These are phyloP conservation scores for Hippophae tibetana DNA, from an alignment of 306 rosid genomes.

Conservation along the genomic window DNA sequence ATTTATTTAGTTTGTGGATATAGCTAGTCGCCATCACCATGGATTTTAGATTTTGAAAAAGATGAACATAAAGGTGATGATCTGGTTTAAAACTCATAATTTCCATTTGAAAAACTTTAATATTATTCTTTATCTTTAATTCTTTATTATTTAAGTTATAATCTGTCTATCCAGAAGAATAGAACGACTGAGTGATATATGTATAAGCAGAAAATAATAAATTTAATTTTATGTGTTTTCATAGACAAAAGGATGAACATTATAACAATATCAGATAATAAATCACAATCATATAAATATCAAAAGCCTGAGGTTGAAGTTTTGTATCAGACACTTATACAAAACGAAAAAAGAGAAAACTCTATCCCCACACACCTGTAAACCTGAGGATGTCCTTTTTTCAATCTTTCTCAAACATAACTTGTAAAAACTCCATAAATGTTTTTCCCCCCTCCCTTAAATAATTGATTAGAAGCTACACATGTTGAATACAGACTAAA, in stretches of 20 bases:
- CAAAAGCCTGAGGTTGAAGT: background rate
- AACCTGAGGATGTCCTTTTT: conserved; percentile 30
- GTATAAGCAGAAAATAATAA: too few relatives aligned
- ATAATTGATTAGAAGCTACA: conserved; percentile 17
- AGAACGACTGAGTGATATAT: too few relatives aligned
- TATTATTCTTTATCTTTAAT: too few relatives aligned
- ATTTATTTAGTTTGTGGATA: too few relatives aligned
- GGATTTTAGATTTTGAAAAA: background rate
- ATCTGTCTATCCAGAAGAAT: background rate
- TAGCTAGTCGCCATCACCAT: too few relatives aligned
- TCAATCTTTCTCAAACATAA: conserved; percentile 12
- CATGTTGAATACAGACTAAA: conserved; percentile 31
- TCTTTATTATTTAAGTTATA: too few relatives aligned
- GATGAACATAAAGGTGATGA: background rate
- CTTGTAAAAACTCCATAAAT: conserved; percentile 19
- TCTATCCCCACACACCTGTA: conserved; percentile 49
- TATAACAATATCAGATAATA: too few relatives aligned
- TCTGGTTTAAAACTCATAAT: too few relatives aligned
- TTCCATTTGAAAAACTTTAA: too few relatives aligned
- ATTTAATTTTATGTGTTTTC: too few relatives aligned
- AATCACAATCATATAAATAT: too few relatives aligned
- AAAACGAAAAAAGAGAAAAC: conserved; percentile 21
- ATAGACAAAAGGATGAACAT: too few relatives aligned
- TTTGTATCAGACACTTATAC: conserved; percentile 48
- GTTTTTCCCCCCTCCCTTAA: conserved; percentile 23